phyloP scores from a whole-genome alignment of 768 basidiomycete species.

The Amanita polypyramis region DNA sequence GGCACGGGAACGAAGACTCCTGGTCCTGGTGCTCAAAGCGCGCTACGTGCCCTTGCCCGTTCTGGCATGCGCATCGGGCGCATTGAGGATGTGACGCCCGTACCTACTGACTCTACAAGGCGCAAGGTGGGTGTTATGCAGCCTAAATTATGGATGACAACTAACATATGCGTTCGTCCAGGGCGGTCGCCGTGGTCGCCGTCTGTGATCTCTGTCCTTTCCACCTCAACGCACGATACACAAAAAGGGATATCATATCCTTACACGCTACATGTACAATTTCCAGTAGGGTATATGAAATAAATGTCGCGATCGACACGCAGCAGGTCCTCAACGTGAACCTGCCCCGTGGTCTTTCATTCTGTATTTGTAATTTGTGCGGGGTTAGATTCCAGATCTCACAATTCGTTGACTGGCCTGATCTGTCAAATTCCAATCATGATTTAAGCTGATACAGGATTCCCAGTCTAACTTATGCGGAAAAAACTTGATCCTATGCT shows the following conservation, averaged over 20 bases:
- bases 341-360: slow-evolving; percentile 76
- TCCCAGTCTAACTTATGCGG: too few relatives aligned
- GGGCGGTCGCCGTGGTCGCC: slow-evolving; percentile 99
- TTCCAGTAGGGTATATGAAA: slow-evolving; percentile 17
- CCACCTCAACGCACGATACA: slow-evolving; percentile 9
- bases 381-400: too few relatives aligned
- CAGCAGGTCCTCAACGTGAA: slow-evolving; percentile 47
- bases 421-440: not conserved
- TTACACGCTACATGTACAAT: slow-evolving; percentile 11
- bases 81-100: slow-evolving; percentile 97
- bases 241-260: slow-evolving; percentile 13
- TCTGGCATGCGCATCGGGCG: slow-evolving; percentile 97
- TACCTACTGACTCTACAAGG: slow-evolving; percentile 94
- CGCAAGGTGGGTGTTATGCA: slow-evolving; percentile 61
- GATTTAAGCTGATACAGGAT: too few relatives aligned
- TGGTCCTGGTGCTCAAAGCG: slow-evolving; percentile 96
- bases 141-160: not conserved
- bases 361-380: too few relatives aligned
- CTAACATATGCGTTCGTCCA: slow-evolving; percentile 18
- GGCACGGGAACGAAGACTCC: slow-evolving; percentile 99
- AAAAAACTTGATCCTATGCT: too few relatives aligned
- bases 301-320: slow-evolving; percentile 80
- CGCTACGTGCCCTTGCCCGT: slow-evolving; percentile 95
- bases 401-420: too few relatives aligned
- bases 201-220: slow-evolving; percentile 48